These are phyloP conservation scores for Aurifilum marmelostoma DNA, from an alignment of 2,329 filamentous ascomycete species.

Conservation along the genomic window DNA sequence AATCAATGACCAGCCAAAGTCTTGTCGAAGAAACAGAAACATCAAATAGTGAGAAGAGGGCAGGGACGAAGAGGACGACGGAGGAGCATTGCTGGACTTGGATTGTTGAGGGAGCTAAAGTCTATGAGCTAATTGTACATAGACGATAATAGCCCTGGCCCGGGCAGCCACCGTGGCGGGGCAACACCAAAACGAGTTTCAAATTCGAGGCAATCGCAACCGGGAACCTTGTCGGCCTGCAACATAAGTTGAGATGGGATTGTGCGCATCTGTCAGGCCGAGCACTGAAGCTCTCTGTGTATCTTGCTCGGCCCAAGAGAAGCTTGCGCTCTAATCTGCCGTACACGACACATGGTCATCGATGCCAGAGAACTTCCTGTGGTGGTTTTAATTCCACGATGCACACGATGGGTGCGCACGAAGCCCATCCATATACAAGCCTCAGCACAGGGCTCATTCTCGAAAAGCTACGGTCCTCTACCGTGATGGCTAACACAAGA, in stretches of 20 bases:
- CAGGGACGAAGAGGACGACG: background rate
- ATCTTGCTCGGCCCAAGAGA: background rate
- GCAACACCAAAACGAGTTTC: constrained; percentile 7
- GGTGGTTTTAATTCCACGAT: background rate
- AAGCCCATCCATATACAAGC: background rate
- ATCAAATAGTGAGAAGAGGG: background rate
- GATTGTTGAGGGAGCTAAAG: background rate
- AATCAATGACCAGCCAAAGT: background rate
- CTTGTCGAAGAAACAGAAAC: background rate
- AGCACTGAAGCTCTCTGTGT: background rate
- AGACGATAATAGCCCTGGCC: constrained; percentile 1
- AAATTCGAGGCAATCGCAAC: constrained; percentile 10
- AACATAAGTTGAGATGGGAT: background rate
- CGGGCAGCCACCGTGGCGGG: constrained; percentile 2
- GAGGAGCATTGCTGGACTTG: background rate
- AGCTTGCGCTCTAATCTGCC: background rate
- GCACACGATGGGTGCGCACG: no score
- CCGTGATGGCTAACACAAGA: background rate
- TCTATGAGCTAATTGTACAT: constrained; percentile 12
- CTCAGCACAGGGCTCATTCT: background rate
- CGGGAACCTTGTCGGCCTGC: background rate
- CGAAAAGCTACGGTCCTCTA: background rate
- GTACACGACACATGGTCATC: background rate
- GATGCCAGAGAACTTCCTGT: background rate
- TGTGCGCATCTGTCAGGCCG: background rate